phyloP scores from a whole-genome alignment of 2,329 filamentous ascomycete species.

The Sporothrix inflata region DNA sequence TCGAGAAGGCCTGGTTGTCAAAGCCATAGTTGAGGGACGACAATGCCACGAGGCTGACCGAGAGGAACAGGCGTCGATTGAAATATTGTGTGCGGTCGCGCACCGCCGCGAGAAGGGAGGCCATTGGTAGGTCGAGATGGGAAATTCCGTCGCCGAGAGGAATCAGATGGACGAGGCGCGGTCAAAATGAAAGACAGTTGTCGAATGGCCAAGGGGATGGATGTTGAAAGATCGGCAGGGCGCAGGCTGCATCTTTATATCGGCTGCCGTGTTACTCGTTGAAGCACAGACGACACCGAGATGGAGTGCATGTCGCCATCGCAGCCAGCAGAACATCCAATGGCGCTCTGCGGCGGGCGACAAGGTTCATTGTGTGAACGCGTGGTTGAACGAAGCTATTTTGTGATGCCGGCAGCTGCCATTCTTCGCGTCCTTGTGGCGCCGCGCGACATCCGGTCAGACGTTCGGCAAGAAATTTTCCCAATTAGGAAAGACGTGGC shows the following conservation, averaged over 20 bases:
- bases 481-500: not conserved
- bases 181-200: not conserved
- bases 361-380: not conserved
- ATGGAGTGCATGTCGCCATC: not conserved
- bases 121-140: not conserved
- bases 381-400: not conserved
- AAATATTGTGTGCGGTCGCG: conserved; percentile 25
- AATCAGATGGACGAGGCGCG: not conserved
- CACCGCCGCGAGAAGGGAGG: not conserved
- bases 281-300: not conserved
- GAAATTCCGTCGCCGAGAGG: not conserved
- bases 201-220: not conserved
- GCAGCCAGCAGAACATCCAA: not conserved
- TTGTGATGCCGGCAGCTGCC: not conserved
- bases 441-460: not conserved
- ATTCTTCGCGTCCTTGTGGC: not conserved
- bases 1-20: conserved; percentile 44
- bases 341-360: not conserved
- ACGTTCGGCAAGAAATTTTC: not conserved
- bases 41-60: conserved; percentile 39
- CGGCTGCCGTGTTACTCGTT: not conserved
- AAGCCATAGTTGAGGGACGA: conserved; percentile 48
- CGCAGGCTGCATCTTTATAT: not conserved
- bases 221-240: not conserved
- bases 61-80: conserved; percentile 33